Evolutionary conservation across 2,329 filamentous ascomycete genomes (phyloP).

Genomic region (Coniochaeta sp.): DNA sequence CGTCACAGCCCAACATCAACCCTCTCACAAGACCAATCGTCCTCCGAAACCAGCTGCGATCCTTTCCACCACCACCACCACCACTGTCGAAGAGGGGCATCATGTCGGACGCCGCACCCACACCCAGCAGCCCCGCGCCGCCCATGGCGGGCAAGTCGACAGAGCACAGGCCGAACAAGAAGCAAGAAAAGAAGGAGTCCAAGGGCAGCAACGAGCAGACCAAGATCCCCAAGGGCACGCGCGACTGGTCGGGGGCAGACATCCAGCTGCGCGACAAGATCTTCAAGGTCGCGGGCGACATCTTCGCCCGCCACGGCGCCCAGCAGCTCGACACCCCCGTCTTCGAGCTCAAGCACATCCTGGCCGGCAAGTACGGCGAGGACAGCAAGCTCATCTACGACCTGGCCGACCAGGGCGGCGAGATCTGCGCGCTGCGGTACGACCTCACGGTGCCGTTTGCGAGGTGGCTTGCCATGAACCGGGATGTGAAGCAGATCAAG

Average conservation of each 20-base stretch:
- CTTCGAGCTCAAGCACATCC: constrained; percentile 58
- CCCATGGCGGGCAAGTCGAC: neutral
- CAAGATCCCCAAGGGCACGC: constrained; percentile 74
- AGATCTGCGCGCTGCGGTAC: constrained; percentile 74
- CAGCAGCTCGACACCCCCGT: constrained; percentile 66
- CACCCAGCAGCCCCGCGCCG: neutral
- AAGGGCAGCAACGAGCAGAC: constrained; percentile 34
- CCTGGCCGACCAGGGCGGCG: constrained; percentile 74
- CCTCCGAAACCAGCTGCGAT: neutral
- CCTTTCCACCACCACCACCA: neutral
- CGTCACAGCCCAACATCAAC: neutral
- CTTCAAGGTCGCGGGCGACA: neutral
- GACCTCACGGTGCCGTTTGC: constrained; percentile 32
- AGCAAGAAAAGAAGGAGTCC: neutral
- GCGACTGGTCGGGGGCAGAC: constrained; percentile 61
- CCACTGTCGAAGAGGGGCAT: neutral
- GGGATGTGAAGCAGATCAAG: constrained; percentile 75
- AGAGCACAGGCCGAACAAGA: constrained; percentile 3
- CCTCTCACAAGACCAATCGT: neutral
- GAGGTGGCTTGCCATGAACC: constrained; percentile 89
- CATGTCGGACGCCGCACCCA: neutral
- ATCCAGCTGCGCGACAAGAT: constrained; percentile 46
- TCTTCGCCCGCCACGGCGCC: constrained; percentile 52
- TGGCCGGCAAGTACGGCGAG: constrained; percentile 15
- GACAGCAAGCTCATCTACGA: constrained; percentile 63